Percentiles rank a stretch among this genome's conserved stretches.
Evolutionary conservation across 768 basidiomycete species (phyloP).

Genomic region (Leucocoprinus leucothites): DNA sequence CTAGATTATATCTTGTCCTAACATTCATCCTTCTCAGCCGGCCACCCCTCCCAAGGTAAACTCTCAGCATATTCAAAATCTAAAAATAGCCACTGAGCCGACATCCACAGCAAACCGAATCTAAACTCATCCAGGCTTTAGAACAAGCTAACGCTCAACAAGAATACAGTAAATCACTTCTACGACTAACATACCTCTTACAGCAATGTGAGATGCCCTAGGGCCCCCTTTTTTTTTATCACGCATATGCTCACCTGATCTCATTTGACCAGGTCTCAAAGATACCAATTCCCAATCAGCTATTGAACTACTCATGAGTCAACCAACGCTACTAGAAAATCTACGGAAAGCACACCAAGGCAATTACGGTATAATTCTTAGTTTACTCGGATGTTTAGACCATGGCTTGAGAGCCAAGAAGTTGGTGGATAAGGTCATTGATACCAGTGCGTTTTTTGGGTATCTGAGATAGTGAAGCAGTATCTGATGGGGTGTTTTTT

Average conservation of each 20-base stretch:
- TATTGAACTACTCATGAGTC: constrained; percentile 78
- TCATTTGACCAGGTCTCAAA: constrained; percentile 50
- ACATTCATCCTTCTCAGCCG: neutral
- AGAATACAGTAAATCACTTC: constrained; percentile 69
- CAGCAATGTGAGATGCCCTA: constrained; percentile 57
- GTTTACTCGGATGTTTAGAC: constrained; percentile 90
- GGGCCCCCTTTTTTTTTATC: neutral
- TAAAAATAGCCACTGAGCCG: neutral
- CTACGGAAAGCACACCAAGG: constrained; percentile 90
- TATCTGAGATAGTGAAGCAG: neutral
- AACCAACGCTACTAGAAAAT: constrained; percentile 79
- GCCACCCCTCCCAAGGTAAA: constrained; percentile 9
- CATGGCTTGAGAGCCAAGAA: constrained; percentile 82
- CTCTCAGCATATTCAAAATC: neutral
- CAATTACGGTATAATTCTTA: constrained; percentile 87
- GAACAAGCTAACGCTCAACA: constrained; percentile 81
- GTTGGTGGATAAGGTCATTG: constrained; percentile 88
- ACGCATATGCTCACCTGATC: neutral
- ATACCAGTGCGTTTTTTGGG: constrained; percentile 44
- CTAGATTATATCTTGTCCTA: neutral
- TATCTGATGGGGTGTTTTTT: neutral
- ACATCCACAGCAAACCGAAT: constrained; percentile 47
- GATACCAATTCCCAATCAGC: constrained; percentile 70
- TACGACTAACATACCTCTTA: constrained; percentile 78
- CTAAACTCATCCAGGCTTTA: constrained; percentile 57